Conservation (phyloP, 257 asterid species). For the Ehretia macrophylla region DNA sequence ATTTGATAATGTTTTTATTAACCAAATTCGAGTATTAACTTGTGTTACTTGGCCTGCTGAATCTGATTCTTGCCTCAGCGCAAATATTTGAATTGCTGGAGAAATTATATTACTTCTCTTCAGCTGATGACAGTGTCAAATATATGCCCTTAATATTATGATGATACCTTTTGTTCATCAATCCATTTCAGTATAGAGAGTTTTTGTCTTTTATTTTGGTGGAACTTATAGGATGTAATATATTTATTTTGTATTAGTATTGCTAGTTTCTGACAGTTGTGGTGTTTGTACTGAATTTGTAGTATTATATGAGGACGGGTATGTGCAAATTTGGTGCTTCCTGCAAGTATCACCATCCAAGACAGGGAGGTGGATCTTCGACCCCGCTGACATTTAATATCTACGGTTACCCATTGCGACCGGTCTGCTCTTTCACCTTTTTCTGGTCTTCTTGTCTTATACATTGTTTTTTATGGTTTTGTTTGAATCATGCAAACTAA, state of each 20-base stretch:
- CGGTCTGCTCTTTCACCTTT: slow-evolving; percentile 14
- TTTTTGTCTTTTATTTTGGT: too few relatives aligned
- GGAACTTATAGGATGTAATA: neutral
- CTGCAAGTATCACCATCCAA: slow-evolving; percentile 86
- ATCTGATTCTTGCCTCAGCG: too few relatives aligned
- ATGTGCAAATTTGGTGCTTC: slow-evolving; percentile 70
- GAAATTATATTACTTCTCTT: too few relatives aligned
- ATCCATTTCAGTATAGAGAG: too few relatives aligned
- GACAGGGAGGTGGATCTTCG: slow-evolving; percentile 51
- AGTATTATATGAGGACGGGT: slow-evolving; percentile 71
- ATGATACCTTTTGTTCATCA: too few relatives aligned
- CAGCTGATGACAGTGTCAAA: too few relatives aligned
- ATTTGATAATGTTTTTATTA: too few relatives aligned
- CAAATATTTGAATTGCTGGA: too few relatives aligned
- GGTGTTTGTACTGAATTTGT: slow-evolving; percentile 28
- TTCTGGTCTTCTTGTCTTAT: slow-evolving; percentile 1
- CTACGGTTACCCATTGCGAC: slow-evolving; percentile 18
- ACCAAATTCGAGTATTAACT: too few relatives aligned
- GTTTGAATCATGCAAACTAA: neutral
- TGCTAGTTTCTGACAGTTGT: neutral
- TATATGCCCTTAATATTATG: too few relatives aligned
- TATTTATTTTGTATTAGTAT: neutral
- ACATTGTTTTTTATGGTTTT: neutral
- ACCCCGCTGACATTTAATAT: slow-evolving; percentile 31
- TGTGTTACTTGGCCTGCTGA: too few relatives aligned